Conservation (phyloP, 2,329 filamentous ascomycete species). For the Colletotrichum tropicale region DNA sequence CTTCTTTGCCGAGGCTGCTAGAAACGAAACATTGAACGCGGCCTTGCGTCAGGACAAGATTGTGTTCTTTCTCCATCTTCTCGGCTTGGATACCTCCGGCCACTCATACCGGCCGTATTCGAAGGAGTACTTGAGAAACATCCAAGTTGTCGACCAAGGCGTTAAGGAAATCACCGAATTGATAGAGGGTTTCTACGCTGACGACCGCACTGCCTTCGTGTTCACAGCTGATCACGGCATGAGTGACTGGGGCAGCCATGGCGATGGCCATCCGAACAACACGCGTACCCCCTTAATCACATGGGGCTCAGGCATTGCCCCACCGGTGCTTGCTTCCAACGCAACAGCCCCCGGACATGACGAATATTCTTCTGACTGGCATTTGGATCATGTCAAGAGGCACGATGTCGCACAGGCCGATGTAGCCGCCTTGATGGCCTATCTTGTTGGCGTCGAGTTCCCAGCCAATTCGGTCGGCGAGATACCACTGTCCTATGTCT, state of each 20-base stretch:
- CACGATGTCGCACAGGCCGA: conserved; percentile 96
- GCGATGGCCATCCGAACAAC: conserved; percentile 96
- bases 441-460: conserved; percentile 85
- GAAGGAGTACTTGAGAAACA: conserved; percentile 91
- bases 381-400: conserved; percentile 77
- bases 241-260: conserved; percentile 99
- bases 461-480: conserved; percentile 97
- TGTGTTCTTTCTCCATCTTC: conserved; percentile 93
- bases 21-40: conserved; percentile 75
- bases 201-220: conserved; percentile 88
- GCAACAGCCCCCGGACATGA: conserved; percentile 80
- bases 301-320: conserved; percentile 91
- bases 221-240: conserved; percentile 99
- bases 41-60: conserved; percentile 81
- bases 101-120: conserved; percentile 91
- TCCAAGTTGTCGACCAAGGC: conserved; percentile 91
- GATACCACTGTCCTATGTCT: conserved; percentile 82
- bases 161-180: conserved; percentile 83
- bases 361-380: conserved; percentile 90
- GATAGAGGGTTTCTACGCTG: conserved; percentile 84
- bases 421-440: conserved; percentile 93
- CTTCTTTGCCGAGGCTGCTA: conserved; percentile 80
- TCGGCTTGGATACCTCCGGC: conserved; percentile 90
- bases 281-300: conserved; percentile 90
- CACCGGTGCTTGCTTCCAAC: conserved; percentile 64